Evolutionary conservation across 2,329 filamentous ascomycete genomes (phyloP).

Genomic region (Thielaviopsis euricoi): DNA sequence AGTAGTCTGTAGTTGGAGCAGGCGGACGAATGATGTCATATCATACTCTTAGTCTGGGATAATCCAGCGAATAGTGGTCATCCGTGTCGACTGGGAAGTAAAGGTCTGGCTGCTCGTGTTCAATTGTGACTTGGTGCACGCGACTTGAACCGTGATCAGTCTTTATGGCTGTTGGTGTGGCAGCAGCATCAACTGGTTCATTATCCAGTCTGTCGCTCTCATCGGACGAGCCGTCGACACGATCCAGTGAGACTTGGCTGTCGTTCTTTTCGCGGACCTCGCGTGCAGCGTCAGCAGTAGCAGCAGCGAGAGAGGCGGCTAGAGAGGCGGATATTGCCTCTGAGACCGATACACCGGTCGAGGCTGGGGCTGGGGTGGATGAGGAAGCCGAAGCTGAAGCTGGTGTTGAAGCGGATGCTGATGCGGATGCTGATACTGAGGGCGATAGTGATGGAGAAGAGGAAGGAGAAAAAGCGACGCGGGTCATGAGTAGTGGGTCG

Average conservation of each 20-base stretch:
- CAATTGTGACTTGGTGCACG: not conserved
- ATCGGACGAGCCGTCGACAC: not conserved
- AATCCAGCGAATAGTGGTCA: not conserved
- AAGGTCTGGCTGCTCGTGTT: not conserved
- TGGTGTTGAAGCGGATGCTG: too few relatives aligned
- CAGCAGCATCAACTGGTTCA: too few relatives aligned
- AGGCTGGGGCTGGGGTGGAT: not conserved
- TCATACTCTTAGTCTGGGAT: not conserved
- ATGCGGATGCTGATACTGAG: too few relatives aligned
- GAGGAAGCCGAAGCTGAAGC: too few relatives aligned
- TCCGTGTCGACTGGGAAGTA: not conserved
- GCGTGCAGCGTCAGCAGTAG: too few relatives aligned
- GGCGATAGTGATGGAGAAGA: too few relatives aligned
- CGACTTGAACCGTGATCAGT: not conserved
- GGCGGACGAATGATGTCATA: too few relatives aligned
- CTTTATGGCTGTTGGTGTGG: not conserved
- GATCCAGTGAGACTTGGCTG: not conserved
- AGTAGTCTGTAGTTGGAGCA: not conserved
- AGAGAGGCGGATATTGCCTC: too few relatives aligned
- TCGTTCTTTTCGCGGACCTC: not conserved
- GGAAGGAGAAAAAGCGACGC: too few relatives aligned
- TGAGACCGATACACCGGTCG: too few relatives aligned
- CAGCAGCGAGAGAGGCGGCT: too few relatives aligned
- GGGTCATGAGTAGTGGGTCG: not conserved
- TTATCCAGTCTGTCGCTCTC: not conserved